Conservation (phyloP, 2,329 filamentous ascomycete species). For the Alternaria sp. region DNA sequence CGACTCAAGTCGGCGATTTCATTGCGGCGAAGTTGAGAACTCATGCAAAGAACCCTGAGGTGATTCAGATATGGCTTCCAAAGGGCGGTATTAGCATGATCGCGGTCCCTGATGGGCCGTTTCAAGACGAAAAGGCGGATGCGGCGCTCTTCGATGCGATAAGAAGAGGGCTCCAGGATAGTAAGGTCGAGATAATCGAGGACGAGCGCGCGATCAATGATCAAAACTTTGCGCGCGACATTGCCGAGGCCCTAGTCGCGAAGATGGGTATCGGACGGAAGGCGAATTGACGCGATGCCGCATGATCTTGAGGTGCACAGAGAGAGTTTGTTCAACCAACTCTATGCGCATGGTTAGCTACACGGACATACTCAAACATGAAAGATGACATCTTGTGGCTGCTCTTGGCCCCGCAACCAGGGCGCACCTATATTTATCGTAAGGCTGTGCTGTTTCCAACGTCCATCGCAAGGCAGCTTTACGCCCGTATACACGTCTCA, state of each 20-base stretch:
- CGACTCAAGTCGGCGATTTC: conserved; percentile 59
- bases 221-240: conserved; percentile 55
- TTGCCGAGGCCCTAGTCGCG: conserved; percentile 52
- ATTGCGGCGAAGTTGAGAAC: conserved; percentile 61
- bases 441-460: neutral
- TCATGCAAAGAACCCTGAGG: conserved; percentile 47
- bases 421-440: neutral
- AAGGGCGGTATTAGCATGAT: conserved; percentile 67
- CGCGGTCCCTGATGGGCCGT: conserved; percentile 59
- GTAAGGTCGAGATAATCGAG: conserved; percentile 57
- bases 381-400: neutral
- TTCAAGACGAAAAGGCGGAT: conserved; percentile 59
- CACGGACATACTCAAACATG: neutral
- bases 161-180: conserved; percentile 56
- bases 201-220: conserved; percentile 63
- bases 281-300: neutral
- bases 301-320: neutral
- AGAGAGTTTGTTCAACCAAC: neutral
- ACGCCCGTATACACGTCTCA: neutral
- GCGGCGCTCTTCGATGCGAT: conserved; percentile 56
- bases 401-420: neutral
- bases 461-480: neutral
- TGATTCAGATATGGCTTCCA: conserved; percentile 65
- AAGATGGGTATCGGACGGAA: conserved; percentile 22
- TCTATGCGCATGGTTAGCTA: neutral